These are phyloP conservation scores for Exidia glandulosa DNA, from an alignment of 768 basidiomycete genomes.

Conservation along the genomic window DNA sequence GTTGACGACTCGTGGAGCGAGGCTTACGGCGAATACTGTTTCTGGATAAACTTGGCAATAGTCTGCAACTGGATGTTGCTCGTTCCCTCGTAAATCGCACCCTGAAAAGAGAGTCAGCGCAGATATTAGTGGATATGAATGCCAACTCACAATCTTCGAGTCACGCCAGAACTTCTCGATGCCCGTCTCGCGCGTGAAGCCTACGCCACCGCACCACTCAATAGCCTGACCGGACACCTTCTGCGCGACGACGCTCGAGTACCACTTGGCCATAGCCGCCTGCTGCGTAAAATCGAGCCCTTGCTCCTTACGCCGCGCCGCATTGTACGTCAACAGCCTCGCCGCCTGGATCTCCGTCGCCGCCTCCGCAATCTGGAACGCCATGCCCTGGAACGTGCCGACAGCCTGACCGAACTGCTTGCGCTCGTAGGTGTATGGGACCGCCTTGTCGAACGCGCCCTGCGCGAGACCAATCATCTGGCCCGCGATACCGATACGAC, in stretches of 20 bases:
- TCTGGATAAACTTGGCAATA: slow-evolving; percentile 85
- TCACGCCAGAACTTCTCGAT: slow-evolving; percentile 97
- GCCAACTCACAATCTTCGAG: slow-evolving; percentile 75
- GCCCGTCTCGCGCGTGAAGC: slow-evolving; percentile 87
- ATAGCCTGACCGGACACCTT: slow-evolving; percentile 80
- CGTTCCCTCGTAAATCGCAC: slow-evolving; percentile 88
- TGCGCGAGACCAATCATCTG: slow-evolving; percentile 99
- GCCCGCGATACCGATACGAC: slow-evolving; percentile 93
- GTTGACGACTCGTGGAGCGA: background rate
- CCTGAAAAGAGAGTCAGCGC: slow-evolving; percentile 29
- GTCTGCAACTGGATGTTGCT: slow-evolving; percentile 98
- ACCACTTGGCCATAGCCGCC: slow-evolving; percentile 98
- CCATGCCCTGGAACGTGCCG: slow-evolving; percentile 93
- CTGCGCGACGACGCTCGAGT: slow-evolving; percentile 81
- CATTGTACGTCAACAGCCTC: slow-evolving; percentile 89
- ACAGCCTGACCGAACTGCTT: slow-evolving; percentile 90
- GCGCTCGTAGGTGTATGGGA: slow-evolving; percentile 91
- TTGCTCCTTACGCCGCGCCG: slow-evolving; percentile 89
- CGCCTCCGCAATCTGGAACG: slow-evolving; percentile 85
- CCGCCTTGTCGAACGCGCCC: slow-evolving; percentile 89
- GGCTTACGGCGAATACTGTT: slow-evolving; percentile 52
- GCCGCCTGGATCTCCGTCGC: slow-evolving; percentile 86
- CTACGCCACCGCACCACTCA: slow-evolving; percentile 92
- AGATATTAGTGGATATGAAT: background rate
- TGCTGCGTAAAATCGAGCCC: slow-evolving; percentile 79